Evolutionary conservation across 208 protist genomes (phyloP).

Genomic region (Crithidia thermophila): DNA sequence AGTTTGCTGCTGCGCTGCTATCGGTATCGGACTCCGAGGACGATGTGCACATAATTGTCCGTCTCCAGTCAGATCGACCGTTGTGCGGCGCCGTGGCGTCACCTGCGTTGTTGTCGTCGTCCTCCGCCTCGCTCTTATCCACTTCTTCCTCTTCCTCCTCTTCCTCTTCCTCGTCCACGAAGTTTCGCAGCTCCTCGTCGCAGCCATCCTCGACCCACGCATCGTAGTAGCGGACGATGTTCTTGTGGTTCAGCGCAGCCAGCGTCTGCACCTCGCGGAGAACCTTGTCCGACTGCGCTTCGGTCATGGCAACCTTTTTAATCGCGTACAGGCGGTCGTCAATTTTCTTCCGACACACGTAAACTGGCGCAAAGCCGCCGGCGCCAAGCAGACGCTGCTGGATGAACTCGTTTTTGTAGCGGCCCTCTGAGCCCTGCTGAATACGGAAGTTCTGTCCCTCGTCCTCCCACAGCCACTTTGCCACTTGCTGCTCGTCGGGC

Average conservation of each 20-base stretch:
- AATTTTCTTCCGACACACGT: constrained; percentile 85
- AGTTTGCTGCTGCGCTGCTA: constrained; percentile 3
- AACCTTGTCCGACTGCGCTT: constrained; percentile 55
- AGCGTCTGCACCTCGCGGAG: constrained; percentile 84
- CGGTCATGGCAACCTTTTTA: constrained; percentile 85
- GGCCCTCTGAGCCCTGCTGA: constrained; percentile 54
- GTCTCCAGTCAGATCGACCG: neutral
- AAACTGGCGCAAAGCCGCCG: constrained; percentile 87
- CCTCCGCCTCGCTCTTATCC: too few relatives aligned
- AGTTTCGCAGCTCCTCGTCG: constrained; percentile 69
- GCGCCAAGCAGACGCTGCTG: constrained; percentile 71
- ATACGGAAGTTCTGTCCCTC: constrained; percentile 51
- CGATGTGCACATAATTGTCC: constrained; percentile 13
- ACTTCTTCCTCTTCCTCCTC: constrained; percentile 42
- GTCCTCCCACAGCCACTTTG: constrained; percentile 80
- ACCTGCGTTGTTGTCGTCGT: constrained; percentile 14
- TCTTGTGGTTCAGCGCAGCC: constrained; percentile 75
- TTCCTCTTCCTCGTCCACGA: constrained; percentile 45
- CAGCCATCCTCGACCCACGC: constrained; percentile 89
- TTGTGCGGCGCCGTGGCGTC: neutral
- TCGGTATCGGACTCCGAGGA: constrained; percentile 14
- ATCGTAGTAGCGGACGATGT: constrained; percentile 91
- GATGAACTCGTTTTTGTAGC: constrained; percentile 85
- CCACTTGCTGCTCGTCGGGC: constrained; percentile 36
- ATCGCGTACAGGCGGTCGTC: constrained; percentile 84